Base-by-base conservation (phyloP, 345 rosid species). In the Isatis tinctoria region DNA sequence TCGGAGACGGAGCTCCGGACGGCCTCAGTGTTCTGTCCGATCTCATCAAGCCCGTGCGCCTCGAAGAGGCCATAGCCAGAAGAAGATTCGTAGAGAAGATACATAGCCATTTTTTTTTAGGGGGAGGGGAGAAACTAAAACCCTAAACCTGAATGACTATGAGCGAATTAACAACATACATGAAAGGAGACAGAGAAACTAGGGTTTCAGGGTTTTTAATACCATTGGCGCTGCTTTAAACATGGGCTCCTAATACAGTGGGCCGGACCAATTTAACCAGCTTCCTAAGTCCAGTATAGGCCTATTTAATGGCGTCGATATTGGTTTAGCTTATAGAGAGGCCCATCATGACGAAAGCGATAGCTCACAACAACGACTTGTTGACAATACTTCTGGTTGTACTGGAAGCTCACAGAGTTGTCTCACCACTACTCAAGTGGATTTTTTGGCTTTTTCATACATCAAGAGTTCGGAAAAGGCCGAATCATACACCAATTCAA, bases 1-100 rank as follows among this genome's bases (percentile, higher is more conserved):
- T 92, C 97, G 4, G 85, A 8, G 66, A 92, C 74, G 33, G 97
- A 92, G 81, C 65, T 81, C 47, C 92, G 90, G 24, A 92, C 93
- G 3, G 96, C 96, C 69, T 92, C 97, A 0, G 86, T 88, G 85
- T 87, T 83, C 70, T 89, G 96, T 18, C 93, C 97, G 64, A 92
- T 92, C 71, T 87, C 90, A 73, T 91, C 96, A 35, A 89, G 82
- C 0, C 97, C 93, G 52, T 86, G 81, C 13, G 81, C 97, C 1
- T 58, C 78, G 20, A 92, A 84, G 65, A 92, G 85, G 40, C 82
- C 72, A 77, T 74, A 89, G 22, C 97, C 96, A 8, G 96, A 89
- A 53, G 97, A 86, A 18, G 96, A 78, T 77, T 92, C 97, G 82
- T 84, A 82, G 6, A 88, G 67, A 39, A 89, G 69, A 75, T 82